Conservation (phyloP, 2,329 filamentous ascomycete genomes). For the Talaromyces funiculosus region DNA sequence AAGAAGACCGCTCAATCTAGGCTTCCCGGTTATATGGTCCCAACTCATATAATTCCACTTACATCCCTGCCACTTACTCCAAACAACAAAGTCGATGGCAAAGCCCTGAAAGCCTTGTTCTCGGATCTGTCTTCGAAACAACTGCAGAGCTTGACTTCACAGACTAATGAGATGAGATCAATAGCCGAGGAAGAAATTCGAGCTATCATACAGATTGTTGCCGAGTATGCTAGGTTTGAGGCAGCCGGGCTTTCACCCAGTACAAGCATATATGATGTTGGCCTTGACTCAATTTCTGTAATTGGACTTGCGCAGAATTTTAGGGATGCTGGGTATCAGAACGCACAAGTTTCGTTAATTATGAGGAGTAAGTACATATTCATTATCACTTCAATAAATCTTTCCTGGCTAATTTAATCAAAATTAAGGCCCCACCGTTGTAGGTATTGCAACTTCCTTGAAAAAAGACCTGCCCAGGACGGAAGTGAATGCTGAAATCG, state of each 20-base stretch:
- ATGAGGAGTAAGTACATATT: constrained; percentile 50
- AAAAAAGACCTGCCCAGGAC: background rate
- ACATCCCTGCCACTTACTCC: constrained; percentile 70
- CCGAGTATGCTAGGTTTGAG: constrained; percentile 47
- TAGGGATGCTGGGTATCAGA: constrained; percentile 55
- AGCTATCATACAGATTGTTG: constrained; percentile 51
- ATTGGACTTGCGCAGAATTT: constrained; percentile 63
- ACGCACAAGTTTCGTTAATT: constrained; percentile 60
- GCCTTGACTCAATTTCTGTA: constrained; percentile 81
- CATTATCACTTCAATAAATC: background rate
- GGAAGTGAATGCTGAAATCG: constrained; percentile 21
- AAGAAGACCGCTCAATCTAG: constrained; percentile 60
- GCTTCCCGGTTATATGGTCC: constrained; percentile 84
- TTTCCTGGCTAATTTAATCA: background rate
- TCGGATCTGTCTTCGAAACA: constrained; percentile 53
- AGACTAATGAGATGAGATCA: constrained; percentile 24
- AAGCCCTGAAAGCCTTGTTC: constrained; percentile 63
- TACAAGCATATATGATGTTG: constrained; percentile 76
- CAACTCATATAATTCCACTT: constrained; percentile 71
- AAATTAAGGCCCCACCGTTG: constrained; percentile 31
- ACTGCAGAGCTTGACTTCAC: constrained; percentile 52
- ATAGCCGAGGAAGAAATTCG: constrained; percentile 37
- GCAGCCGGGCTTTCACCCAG: constrained; percentile 43
- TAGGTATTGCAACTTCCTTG: constrained; percentile 32
- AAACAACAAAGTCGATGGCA: constrained; percentile 84